Evolutionary conservation across 306 rosid genomes (phyloP).

Genomic region (Canavalia ensiformis): DNA sequence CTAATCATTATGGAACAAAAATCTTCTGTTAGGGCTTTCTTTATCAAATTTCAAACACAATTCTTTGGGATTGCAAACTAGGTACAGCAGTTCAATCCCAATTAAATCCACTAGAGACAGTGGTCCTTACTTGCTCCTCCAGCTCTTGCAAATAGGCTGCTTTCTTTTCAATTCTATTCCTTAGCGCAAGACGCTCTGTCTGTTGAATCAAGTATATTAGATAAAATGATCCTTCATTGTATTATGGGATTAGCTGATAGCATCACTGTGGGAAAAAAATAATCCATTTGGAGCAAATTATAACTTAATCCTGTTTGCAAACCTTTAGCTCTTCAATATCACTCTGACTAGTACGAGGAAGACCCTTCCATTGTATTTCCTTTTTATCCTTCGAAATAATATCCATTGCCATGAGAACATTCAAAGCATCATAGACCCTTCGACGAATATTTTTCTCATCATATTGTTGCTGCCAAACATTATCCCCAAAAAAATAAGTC

Average conservation of each 20-base stretch:
- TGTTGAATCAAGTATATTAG: constrained; percentile 57
- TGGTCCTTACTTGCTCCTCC: constrained; percentile 81
- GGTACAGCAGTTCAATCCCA: constrained; percentile 10
- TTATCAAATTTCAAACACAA: constrained; percentile 17
- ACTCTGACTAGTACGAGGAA: constrained; percentile 84
- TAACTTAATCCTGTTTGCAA: constrained; percentile 41
- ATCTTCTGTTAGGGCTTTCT: constrained; percentile 12
- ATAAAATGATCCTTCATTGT: constrained; percentile 26
- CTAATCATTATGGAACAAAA: constrained; percentile 16
- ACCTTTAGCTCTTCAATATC: constrained; percentile 98
- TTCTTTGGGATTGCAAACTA: constrained; percentile 33
- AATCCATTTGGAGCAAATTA: neutral
- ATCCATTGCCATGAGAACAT: constrained; percentile 99
- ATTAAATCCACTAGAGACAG: constrained; percentile 38
- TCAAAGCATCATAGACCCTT: constrained; percentile 97
- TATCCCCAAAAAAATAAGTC: constrained; percentile 31
- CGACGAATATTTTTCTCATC: constrained; percentile 97
- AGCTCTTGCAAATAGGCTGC: constrained; percentile 92
- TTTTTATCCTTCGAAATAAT: constrained; percentile 91
- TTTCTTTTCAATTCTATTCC: constrained; percentile 91
- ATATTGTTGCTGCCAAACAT: constrained; percentile 88
- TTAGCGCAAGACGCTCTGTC: constrained; percentile 87
- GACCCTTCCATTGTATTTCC: constrained; percentile 99
- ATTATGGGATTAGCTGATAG: constrained; percentile 21
- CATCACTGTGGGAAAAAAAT: constrained; percentile 37